Percentiles rank a stretch among this genome's conserved stretches.
These are phyloP conservation scores for Xylaria sp. DNA, from an alignment of 2,329 filamentous ascomycete genomes.

Conservation along the genomic window DNA sequence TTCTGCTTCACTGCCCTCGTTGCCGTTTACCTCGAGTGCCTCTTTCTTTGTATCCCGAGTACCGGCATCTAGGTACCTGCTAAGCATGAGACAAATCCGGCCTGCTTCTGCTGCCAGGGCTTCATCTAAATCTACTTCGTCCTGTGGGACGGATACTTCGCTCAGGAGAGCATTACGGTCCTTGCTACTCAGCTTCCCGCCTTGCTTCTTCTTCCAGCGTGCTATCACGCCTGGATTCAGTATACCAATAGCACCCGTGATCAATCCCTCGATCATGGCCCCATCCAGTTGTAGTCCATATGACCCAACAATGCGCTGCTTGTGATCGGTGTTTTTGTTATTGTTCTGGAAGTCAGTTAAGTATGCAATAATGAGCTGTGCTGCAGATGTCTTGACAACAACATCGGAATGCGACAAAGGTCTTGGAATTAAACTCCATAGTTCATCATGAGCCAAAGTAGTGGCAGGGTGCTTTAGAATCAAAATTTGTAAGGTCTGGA, in stretches of 20 bases:
- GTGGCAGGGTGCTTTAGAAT: conserved; percentile 72
- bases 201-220: conserved; percentile 47
- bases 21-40: conserved; percentile 55
- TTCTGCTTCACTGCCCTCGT: conserved; percentile 55
- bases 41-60: conserved; percentile 55
- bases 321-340: conserved; percentile 63
- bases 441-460: conserved; percentile 70
- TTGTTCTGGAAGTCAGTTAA: conserved; percentile 80
- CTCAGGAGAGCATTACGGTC: conserved; percentile 28
- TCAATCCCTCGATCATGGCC: conserved; percentile 71
- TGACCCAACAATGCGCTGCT: conserved; percentile 73
- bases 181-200: conserved; percentile 36
- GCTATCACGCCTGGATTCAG: conserved; percentile 54
- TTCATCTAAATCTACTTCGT: conserved; percentile 67
- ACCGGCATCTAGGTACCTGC: conserved; percentile 71
- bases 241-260: conserved; percentile 49
- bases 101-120: conserved; percentile 81
- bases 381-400: conserved; percentile 80
- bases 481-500: conserved; percentile 76
- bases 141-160: conserved; percentile 17
- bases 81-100: conserved; percentile 86
- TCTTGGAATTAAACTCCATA: conserved; percentile 77
- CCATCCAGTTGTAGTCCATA: conserved; percentile 75
- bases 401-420: conserved; percentile 78
- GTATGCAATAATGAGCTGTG: conserved; percentile 79